phyloP scores from a whole-genome alignment of 2,329 filamentous ascomycete species.

The Aspergillus tanneri region DNA sequence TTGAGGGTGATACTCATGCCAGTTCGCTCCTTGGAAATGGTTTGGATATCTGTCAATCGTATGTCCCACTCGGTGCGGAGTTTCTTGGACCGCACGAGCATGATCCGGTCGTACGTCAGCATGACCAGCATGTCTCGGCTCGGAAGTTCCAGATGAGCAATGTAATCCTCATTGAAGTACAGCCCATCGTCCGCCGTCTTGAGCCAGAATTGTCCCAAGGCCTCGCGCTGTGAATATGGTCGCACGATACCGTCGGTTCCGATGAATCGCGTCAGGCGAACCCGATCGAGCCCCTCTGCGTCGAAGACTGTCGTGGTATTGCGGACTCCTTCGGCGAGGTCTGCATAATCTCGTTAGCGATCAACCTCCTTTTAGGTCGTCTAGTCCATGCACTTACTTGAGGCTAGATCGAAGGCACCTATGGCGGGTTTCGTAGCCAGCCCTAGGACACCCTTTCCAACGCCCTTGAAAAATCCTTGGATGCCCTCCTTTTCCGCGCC shows the following conservation, averaged over 20 bases:
- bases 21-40: slow-evolving; percentile 93
- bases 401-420: slow-evolving; percentile 93
- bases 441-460: slow-evolving; percentile 90
- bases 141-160: slow-evolving; percentile 90
- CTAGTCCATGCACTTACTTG: slow-evolving; percentile 52
- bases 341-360: slow-evolving; percentile 27
- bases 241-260: slow-evolving; percentile 89
- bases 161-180: slow-evolving; percentile 97
- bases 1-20: slow-evolving; percentile 86
- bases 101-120: slow-evolving; percentile 82
- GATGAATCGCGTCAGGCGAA: slow-evolving; percentile 90
- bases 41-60: slow-evolving; percentile 91
- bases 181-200: slow-evolving; percentile 97
- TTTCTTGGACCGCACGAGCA: slow-evolving; percentile 84
- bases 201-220: slow-evolving; percentile 95
- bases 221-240: slow-evolving; percentile 91
- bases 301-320: slow-evolving; percentile 99
- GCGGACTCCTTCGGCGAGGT: slow-evolving; percentile 93
- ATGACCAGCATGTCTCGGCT: slow-evolving; percentile 86
- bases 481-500: slow-evolving; percentile 95
- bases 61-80: slow-evolving; percentile 94
- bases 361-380: background rate
- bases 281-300: slow-evolving; percentile 86
- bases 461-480: slow-evolving; percentile 92
- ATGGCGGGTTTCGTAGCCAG: slow-evolving; percentile 97